A percentile compares a stretch with the other conserved stretches of the same genome.
phyloP scores from a whole-genome alignment of 768 basidiomycete genomes.

The Dendrothele bispora region DNA sequence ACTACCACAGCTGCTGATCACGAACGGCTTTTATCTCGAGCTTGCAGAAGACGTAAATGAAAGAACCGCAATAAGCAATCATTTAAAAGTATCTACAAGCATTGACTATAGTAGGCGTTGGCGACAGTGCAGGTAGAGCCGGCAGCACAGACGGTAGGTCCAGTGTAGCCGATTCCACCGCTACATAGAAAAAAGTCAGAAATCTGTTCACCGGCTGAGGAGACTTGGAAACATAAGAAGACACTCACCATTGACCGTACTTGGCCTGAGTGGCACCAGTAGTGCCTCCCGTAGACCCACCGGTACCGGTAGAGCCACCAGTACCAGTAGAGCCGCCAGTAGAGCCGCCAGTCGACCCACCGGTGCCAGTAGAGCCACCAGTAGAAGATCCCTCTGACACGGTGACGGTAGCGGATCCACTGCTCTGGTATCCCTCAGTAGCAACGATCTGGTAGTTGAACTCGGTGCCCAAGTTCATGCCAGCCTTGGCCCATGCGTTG shows the following conservation, averaged over 20 bases:
- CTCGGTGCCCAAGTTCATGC: constrained; percentile 38
- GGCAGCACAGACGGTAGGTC: constrained; percentile 7
- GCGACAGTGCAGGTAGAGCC: constrained; percentile 3
- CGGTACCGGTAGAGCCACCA: constrained; percentile 18
- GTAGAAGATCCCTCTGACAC: too few species aligned
- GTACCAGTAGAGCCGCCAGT: neutral
- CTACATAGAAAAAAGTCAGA: neutral
- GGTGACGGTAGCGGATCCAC: constrained; percentile 21
- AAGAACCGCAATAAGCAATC: too few species aligned
- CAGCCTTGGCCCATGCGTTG: constrained; percentile 38
- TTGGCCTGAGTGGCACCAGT: constrained; percentile 32
- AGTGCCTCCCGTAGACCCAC: constrained; percentile 10
- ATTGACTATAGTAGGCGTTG: constrained; percentile 3
- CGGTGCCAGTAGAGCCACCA: neutral
- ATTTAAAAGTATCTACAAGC: neutral
- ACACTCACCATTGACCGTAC: constrained; percentile 36
- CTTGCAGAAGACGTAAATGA: too few species aligned
- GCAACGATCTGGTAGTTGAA: constrained; percentile 49
- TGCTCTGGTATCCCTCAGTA: constrained; percentile 44
- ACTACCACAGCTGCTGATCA: too few species aligned
- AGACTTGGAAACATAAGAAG: neutral
- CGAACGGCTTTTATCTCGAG: too few species aligned
- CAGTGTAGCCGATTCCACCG: constrained; percentile 10
- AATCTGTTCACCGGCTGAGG: neutral
- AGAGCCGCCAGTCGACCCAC: constrained; percentile 30